Evolutionary conservation across 129 eudicot genomes (phyloP).

Genomic region (Gnaphalium uliginosum): DNA sequence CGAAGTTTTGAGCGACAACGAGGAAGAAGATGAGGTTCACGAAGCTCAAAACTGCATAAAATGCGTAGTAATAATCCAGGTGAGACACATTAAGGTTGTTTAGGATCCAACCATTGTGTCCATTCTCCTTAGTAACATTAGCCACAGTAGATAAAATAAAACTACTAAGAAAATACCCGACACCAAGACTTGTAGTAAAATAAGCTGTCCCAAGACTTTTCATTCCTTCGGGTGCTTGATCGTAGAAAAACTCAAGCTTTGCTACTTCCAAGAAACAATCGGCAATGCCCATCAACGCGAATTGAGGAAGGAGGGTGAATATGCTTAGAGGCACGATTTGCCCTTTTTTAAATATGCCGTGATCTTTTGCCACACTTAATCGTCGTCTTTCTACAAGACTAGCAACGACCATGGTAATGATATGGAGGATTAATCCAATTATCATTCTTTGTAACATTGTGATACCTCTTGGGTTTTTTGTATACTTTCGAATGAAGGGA

Average conservation of each 20-base stretch:
- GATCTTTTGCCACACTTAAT: conserved; percentile 30
- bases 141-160: conserved; percentile 56
- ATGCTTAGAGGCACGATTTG: conserved; percentile 45
- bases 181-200: conserved; percentile 53
- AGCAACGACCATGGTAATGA: conserved; percentile 41
- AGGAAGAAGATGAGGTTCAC: conserved; percentile 57
- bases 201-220: conserved; percentile 53
- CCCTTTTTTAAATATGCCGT: conserved; percentile 29
- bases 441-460: conserved; percentile 54
- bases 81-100: conserved; percentile 55
- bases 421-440: conserved; percentile 45
- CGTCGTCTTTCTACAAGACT: conserved; percentile 43
- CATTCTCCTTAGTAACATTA: conserved; percentile 46
- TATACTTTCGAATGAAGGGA: conserved; percentile 34
- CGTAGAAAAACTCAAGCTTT: conserved; percentile 53
- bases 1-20: conserved; percentile 36
- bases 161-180: conserved; percentile 59
- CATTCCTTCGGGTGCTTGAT: no score
- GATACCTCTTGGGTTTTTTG: conserved; percentile 62
- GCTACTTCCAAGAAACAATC: conserved; percentile 54
- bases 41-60: conserved; percentile 49
- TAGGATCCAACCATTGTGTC: conserved; percentile 58
- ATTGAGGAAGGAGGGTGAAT: conserved; percentile 57
- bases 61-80: conserved; percentile 64
- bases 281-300: conserved; percentile 43